These are phyloP conservation scores for Boletus bicolor DNA, from an alignment of 768 basidiomycete genomes.

Conservation along the genomic window DNA sequence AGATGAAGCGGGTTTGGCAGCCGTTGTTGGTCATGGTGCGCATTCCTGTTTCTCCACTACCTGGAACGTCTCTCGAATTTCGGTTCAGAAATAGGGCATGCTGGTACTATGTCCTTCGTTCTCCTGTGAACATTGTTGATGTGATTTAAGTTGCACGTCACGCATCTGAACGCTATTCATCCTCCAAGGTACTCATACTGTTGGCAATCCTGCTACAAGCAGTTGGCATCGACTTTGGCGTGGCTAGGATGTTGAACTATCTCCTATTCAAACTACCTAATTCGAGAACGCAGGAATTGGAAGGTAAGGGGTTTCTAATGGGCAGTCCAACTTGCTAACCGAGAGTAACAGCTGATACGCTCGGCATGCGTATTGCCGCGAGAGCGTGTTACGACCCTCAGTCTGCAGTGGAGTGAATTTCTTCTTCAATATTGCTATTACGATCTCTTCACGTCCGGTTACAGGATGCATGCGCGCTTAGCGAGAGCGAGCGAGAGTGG, in stretches of 20 bases:
- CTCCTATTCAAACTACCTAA: slow-evolving; percentile 74
- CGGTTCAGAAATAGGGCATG: slow-evolving; percentile 72
- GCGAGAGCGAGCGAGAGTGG: slow-evolving; percentile 48
- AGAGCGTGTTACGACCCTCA: slow-evolving; percentile 84
- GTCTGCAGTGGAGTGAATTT: slow-evolving; percentile 62
- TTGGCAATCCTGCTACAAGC: slow-evolving; percentile 43
- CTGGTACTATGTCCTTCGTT: slow-evolving; percentile 40
- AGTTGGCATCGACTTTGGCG: slow-evolving; percentile 51
- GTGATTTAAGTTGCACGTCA: slow-evolving; percentile 51
- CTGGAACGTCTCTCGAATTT: neutral
- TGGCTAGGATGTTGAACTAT: slow-evolving; percentile 46
- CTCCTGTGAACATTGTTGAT: neutral
- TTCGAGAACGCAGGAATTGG: slow-evolving; percentile 74
- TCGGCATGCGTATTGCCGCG: slow-evolving; percentile 78
- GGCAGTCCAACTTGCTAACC: neutral
- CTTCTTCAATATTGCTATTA: neutral
- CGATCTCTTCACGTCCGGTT: neutral
- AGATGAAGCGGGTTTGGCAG: slow-evolving; percentile 80
- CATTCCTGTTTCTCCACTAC: neutral
- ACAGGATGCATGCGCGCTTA: slow-evolving; percentile 71
- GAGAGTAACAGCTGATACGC: slow-evolving; percentile 63
- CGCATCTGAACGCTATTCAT: slow-evolving; percentile 48
- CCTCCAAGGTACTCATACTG: slow-evolving; percentile 38
- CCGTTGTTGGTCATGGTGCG: slow-evolving; percentile 79
- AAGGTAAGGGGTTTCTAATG: slow-evolving; percentile 46